Evolutionary conservation across 2,329 filamentous ascomycete species (phyloP).

Genomic region (Kalaharituber pfeilii): DNA sequence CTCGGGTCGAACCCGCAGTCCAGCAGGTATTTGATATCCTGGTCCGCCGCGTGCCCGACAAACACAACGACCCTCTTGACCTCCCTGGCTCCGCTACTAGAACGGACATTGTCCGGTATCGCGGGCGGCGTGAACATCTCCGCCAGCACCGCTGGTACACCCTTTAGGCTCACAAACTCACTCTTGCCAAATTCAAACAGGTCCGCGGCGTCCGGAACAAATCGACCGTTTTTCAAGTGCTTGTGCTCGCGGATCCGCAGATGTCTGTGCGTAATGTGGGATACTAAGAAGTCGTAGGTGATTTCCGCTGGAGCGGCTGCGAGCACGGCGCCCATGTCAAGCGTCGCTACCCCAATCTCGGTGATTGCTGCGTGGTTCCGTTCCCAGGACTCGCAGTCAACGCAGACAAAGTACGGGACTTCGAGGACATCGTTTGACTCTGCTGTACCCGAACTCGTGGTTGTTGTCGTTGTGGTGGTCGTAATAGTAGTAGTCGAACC

Average conservation of each 20-base stretch:
- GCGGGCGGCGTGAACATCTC: constrained; percentile 25
- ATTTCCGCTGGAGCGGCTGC: constrained; percentile 33
- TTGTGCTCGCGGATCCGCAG: constrained; percentile 56
- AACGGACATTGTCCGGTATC: neutral
- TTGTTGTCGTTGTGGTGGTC: neutral
- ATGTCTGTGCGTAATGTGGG: constrained; percentile 37
- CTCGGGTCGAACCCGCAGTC: neutral
- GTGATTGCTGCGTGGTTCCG: constrained; percentile 48
- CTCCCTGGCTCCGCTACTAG: constrained; percentile 2
- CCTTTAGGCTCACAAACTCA: constrained; percentile 27
- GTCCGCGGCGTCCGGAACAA: constrained; percentile 55
- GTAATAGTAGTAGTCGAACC: constrained; percentile 7
- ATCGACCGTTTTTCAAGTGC: constrained; percentile 48
- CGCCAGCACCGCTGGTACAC: constrained; percentile 27
- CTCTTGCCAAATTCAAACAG: constrained; percentile 52
- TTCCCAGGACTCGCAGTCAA: constrained; percentile 78
- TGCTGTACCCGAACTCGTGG: constrained; percentile 9
- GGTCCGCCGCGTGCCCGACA: constrained; percentile 54
- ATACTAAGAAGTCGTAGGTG: neutral
- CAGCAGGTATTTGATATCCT: constrained; percentile 51
- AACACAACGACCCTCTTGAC: constrained; percentile 46
- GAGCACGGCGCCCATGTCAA: constrained; percentile 49
- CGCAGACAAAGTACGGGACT: constrained; percentile 14
- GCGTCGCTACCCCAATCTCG: constrained; percentile 66
- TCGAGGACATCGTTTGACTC: neutral